Percentiles rank a stretch among this genome's conserved stretches.
Conservation (phyloP, 768 basidiomycete genomes). For the Mrakia hoshinonis region DNA sequence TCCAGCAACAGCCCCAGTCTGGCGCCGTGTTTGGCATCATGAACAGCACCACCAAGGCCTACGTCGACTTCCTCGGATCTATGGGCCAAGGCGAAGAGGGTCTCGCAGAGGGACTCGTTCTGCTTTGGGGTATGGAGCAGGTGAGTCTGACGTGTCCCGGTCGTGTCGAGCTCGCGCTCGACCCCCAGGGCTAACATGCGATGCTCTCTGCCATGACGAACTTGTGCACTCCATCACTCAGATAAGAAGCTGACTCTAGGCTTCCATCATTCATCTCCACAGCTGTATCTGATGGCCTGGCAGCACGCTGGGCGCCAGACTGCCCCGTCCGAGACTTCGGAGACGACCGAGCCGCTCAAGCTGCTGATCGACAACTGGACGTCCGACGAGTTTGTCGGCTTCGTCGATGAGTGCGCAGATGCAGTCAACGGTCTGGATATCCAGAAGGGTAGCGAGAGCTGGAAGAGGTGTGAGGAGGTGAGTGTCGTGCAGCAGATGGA, state of each 20-base stretch:
- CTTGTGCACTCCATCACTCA: too few relatives aligned
- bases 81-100: conserved; percentile 44
- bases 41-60: conserved; percentile 55
- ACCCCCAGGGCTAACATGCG: not conserved
- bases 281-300: conserved; percentile 70
- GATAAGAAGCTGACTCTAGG: too few relatives aligned
- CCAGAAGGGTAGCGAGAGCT: not conserved
- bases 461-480: conserved; percentile 39
- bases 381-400: conserved; percentile 36
- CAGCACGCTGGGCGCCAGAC: conserved; percentile 43
- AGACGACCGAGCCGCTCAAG: conserved; percentile 39
- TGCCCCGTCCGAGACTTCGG: conserved; percentile 30
- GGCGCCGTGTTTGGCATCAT: conserved; percentile 41
- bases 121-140: conserved; percentile 73
- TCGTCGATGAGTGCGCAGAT: conserved; percentile 35
- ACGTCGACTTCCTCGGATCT: conserved; percentile 62
- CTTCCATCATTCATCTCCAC: not conserved
- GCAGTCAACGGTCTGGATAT: conserved; percentile 39
- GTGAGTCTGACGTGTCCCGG: conserved; percentile 40
- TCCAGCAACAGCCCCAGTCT: conserved; percentile 15
- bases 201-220: too few relatives aligned
- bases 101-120: conserved; percentile 57
- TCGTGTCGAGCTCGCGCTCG: not conserved
- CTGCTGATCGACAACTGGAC: conserved; percentile 61
- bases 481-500: too few relatives aligned